Evolutionary conservation across 2,329 filamentous ascomycete species (phyloP).

Genomic region (Calcarisporium arbuscula): DNA sequence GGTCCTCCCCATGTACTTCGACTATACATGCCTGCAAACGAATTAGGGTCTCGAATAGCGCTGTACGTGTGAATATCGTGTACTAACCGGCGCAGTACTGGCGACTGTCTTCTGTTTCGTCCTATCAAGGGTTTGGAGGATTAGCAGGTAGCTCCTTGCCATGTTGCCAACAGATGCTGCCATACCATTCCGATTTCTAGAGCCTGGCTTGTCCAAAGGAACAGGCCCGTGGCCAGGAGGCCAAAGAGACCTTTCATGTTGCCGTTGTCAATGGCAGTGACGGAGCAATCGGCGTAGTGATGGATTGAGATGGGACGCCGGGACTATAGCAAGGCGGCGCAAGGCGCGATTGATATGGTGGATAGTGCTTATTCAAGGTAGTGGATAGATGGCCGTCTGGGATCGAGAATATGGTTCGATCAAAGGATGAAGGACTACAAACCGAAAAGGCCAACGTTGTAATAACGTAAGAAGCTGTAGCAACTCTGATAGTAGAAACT

Average conservation of each 20-base stretch:
- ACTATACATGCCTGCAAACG: constrained; percentile 75
- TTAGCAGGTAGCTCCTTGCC: constrained; percentile 14
- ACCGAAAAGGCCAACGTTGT: too few relatives aligned
- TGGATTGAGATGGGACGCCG: too few relatives aligned
- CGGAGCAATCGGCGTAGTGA: constrained; percentile 1
- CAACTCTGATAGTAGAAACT: too few relatives aligned
- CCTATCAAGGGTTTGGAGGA: constrained; percentile 38
- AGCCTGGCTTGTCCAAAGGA: constrained; percentile 45
- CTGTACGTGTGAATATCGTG: too few relatives aligned
- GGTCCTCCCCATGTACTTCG: constrained; percentile 80
- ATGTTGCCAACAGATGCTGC: background rate
- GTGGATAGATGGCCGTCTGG: too few relatives aligned
- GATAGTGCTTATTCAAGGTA: too few relatives aligned
- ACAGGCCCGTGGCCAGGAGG: constrained; percentile 46
- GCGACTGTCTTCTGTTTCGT: constrained; percentile 67
- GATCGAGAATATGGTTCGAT: too few relatives aligned
- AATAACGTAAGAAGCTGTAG: too few relatives aligned
- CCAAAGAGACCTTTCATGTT: constrained; percentile 51
- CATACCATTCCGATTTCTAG: constrained; percentile 54
- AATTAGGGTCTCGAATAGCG: constrained; percentile 8
- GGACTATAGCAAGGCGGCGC: too few relatives aligned
- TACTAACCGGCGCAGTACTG: constrained; percentile 67
- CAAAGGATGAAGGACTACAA: too few relatives aligned
- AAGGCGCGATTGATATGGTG: too few relatives aligned
- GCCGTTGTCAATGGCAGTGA: too few relatives aligned